Conservation (phyloP, 2,329 filamentous ascomycete species). For the Blastomyces gilchristii region DNA sequence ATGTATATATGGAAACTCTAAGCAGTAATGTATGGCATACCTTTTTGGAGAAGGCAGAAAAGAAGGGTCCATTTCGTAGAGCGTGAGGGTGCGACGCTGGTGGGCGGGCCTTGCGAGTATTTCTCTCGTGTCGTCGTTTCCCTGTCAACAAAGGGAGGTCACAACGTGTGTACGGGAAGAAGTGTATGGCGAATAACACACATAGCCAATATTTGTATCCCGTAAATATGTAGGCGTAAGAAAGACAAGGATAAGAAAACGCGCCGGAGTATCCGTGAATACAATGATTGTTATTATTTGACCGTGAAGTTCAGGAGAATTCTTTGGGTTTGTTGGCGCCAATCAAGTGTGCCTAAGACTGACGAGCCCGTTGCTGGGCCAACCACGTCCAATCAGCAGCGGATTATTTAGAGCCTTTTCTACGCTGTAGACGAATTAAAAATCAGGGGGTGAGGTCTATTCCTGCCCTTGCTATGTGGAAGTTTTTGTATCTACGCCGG, state of each 20-base stretch:
- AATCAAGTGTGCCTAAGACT: background rate
- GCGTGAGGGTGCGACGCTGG: background rate
- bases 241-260: background rate
- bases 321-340: background rate
- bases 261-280: background rate
- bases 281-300: background rate
- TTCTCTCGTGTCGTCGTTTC: background rate
- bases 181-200: background rate
- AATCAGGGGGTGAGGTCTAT: background rate
- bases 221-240: background rate
- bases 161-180: background rate
- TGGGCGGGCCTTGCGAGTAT: background rate
- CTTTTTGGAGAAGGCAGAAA: background rate
- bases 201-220: background rate
- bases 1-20: background rate
- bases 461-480: background rate
- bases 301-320: background rate
- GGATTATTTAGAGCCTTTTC: background rate
- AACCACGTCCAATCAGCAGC: constrained; percentile 10
- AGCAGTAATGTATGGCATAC: background rate
- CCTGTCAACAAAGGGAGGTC: background rate
- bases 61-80: background rate
- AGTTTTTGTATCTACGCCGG: background rate
- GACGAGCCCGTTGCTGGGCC: constrained; percentile 15
- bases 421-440: background rate